These are phyloP conservation scores for Hypocrella siamensis DNA, from an alignment of 2,329 filamentous ascomycete species.

Conservation along the genomic window DNA sequence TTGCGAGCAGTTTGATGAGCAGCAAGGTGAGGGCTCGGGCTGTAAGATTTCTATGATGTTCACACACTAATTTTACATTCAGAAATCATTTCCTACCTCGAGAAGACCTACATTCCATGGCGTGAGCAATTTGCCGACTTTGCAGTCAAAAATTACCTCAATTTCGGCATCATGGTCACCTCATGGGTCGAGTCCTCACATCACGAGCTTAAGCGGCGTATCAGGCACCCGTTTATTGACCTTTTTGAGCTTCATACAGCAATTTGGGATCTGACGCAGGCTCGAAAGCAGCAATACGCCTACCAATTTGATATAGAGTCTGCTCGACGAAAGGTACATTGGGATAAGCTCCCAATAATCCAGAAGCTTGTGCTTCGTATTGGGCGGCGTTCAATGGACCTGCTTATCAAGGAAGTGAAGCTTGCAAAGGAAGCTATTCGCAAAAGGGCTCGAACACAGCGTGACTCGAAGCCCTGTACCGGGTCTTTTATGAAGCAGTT, in stretches of 20 bases:
- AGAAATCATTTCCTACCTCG: background rate
- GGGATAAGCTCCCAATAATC: background rate
- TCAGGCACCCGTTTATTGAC: background rate
- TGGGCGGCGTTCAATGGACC: background rate
- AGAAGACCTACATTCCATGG: background rate
- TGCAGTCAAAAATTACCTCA: background rate
- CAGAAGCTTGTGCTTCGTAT: background rate
- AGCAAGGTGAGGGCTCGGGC: background rate
- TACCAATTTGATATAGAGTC: background rate
- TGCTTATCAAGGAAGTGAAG: background rate
- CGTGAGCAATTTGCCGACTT: background rate
- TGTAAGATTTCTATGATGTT: background rate
- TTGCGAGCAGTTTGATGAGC: background rate
- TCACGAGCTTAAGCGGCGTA: background rate
- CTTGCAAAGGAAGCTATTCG: background rate
- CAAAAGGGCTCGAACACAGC: background rate
- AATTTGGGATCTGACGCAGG: background rate
- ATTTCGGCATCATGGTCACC: background rate
- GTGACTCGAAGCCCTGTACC: background rate
- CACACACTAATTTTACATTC: background rate
- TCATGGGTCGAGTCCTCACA: background rate
- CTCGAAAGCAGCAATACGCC: background rate
- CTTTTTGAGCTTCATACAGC: background rate
- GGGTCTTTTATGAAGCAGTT: background rate
- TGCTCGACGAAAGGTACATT: background rate